phyloP scores from a whole-genome alignment of 2,329 filamentous ascomycete species.

The Amylocarpus encephaloides region DNA sequence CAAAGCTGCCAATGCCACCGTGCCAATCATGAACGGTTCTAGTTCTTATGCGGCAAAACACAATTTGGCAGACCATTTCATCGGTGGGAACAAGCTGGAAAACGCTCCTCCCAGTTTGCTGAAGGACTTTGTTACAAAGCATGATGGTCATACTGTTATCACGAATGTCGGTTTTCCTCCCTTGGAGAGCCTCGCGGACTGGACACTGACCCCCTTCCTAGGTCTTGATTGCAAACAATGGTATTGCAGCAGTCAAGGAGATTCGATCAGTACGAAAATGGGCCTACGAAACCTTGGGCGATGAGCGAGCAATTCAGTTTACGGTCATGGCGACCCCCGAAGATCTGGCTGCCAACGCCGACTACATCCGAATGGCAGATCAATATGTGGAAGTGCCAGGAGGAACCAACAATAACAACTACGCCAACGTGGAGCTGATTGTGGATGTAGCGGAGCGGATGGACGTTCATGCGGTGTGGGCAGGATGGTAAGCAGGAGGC shows the following conservation, averaged over 20 bases:
- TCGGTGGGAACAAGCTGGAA: slow-evolving; percentile 83
- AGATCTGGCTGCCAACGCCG: slow-evolving; percentile 93
- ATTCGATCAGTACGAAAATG: slow-evolving; percentile 99
- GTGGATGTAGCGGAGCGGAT: slow-evolving; percentile 98
- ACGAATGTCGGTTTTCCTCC: slow-evolving; percentile 66
- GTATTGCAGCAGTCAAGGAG: slow-evolving; percentile 98
- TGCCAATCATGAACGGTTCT: slow-evolving; percentile 50
- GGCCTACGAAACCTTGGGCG: slow-evolving; percentile 99
- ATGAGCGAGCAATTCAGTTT: slow-evolving; percentile 97
- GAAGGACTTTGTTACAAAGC: slow-evolving; percentile 87
- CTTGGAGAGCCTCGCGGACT: background rate
- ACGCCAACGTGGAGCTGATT: slow-evolving; percentile 98
- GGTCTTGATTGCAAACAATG: slow-evolving; percentile 99
- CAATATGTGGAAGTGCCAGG: slow-evolving; percentile 98
- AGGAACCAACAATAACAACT: slow-evolving; percentile 99
- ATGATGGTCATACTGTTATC: slow-evolving; percentile 96
- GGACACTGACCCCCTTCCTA: slow-evolving; percentile 33
- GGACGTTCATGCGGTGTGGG: slow-evolving; percentile 98
- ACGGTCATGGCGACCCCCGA: slow-evolving; percentile 99
- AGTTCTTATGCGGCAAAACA: slow-evolving; percentile 72
- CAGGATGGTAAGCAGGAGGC: slow-evolving; percentile 70
- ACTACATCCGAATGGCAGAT: slow-evolving; percentile 99
- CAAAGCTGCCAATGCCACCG: slow-evolving; percentile 33
- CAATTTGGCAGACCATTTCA: slow-evolving; percentile 86
- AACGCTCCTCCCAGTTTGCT: slow-evolving; percentile 79